phyloP scores from a whole-genome alignment of 1,139 yeast genomes.

The Pichia sp. region DNA sequence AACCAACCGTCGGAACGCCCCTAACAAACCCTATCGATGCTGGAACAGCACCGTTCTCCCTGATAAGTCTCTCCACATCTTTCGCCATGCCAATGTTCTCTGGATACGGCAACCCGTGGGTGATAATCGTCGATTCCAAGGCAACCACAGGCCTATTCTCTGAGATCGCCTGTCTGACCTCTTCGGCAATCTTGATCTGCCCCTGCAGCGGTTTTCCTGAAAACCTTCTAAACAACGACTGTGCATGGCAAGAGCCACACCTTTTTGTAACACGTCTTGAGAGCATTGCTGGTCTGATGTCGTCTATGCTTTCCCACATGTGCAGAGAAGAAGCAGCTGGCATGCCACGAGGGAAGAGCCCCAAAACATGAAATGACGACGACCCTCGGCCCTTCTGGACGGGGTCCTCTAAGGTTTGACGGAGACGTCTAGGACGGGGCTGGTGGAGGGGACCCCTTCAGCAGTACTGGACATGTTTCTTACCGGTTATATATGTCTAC shows the following conservation, averaged over 20 bases:
- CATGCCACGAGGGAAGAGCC: too few relatives aligned
- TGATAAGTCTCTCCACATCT: constrained; percentile 57
- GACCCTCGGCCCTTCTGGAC: too few relatives aligned
- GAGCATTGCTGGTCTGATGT: neutral
- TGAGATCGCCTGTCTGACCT: constrained; percentile 56
- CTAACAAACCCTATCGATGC: constrained; percentile 79
- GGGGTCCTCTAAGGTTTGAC: too few relatives aligned
- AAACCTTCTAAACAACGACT: neutral
- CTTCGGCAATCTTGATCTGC: constrained; percentile 36
- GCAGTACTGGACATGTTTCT: too few relatives aligned
- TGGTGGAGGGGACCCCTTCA: too few relatives aligned
- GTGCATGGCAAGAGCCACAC: neutral
- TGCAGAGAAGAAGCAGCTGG: too few relatives aligned
- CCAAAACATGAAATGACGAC: too few relatives aligned
- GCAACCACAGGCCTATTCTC: constrained; percentile 67
- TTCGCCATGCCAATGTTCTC: constrained; percentile 69
- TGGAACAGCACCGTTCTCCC: constrained; percentile 68
- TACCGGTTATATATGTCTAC: neutral
- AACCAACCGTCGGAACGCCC: constrained; percentile 72
- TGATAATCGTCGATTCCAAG: constrained; percentile 79
- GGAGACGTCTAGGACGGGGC: too few relatives aligned
- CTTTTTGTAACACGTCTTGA: neutral
- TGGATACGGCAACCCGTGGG: constrained; percentile 88
- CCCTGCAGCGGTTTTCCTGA: neutral
- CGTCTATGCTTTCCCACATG: too few relatives aligned